phyloP scores from a whole-genome alignment of 2,329 filamentous ascomycete species.

The Diaporthe ampelina region DNA sequence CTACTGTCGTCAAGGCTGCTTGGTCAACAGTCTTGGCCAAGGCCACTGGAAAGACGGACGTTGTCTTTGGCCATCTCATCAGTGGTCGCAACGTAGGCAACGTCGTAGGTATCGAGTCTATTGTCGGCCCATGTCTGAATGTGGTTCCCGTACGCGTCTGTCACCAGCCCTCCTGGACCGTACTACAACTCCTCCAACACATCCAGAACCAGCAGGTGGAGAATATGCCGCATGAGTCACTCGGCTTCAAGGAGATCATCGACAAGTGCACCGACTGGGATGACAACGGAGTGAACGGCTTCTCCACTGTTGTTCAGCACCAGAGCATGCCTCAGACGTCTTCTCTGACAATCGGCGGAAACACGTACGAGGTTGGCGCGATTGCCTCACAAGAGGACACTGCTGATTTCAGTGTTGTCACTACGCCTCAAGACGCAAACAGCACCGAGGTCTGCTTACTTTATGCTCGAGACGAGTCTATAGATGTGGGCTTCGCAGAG shows the following conservation, averaged over 20 bases:
- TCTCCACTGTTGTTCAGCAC: background rate
- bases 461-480: background rate
- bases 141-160: constrained; percentile 7
- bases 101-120: constrained; percentile 46
- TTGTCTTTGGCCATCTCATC: constrained; percentile 58
- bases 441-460: constrained; percentile 4
- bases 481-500: background rate
- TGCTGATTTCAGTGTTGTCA: constrained; percentile 17
- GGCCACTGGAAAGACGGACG: constrained; percentile 52
- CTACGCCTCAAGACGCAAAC: constrained; percentile 3
- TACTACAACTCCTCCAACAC: background rate
- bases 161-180: background rate
- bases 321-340: constrained; percentile 14
- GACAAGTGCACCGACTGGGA: constrained; percentile 9
- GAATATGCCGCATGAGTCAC: constrained; percentile 5
- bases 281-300: background rate
- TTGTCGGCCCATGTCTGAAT: background rate
- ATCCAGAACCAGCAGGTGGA: constrained; percentile 18
- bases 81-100: constrained; percentile 54
- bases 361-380: background rate
- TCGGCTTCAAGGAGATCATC: constrained; percentile 10
- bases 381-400: constrained; percentile 4
- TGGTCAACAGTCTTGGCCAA: constrained; percentile 58
- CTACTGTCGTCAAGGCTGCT: constrained; percentile 60
- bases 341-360: background rate